Base-by-base conservation (phyloP, 768 basidiomycete species). In the Mycena latifolia region DNA sequence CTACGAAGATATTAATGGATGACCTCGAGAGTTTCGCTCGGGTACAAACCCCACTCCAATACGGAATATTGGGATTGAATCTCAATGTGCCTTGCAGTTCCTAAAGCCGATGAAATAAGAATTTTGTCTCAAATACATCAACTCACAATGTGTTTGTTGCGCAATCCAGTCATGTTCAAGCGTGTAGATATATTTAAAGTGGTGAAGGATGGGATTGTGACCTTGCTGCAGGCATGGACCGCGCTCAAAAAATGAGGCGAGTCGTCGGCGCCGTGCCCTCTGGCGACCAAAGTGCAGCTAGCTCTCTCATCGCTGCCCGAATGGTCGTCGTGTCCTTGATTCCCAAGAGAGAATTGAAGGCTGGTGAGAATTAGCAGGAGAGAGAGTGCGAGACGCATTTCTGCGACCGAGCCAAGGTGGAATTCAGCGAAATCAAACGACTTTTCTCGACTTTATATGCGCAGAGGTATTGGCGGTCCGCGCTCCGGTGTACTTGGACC, bases 131-230 rank as follows among this genome's bases (percentile, higher is more conserved):
- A 29, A 31, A 24, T 17, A 25, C 24, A 46, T n/a, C 17, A 15
- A 69, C 82, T 27, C 59, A 86, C 86, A 67, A 89, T 82, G 39
- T 82, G 82, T 73, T 79, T 86, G 73, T 88, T 75, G 5, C 64
- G 53, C 6, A 85, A 71, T 0, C 82, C 82, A 0, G 86, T 89
- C 83, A 85, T 88, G 67, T 88, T 82, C 72, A 89, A 55, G 33
- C 82, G 77, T 2, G 84, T 84, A 20, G 74, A 77, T 53, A 89
- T 86, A 31, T 81, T 85, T 50, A 89, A 74, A 3, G 85, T 87
- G 7, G 82, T 84, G 1, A 74, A 72, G 10, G 74, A 71, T 1
- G 86, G 86, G 58, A 89, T 81, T 6, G 73, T 70, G 3, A 86
- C 79, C 2, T 77, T 83, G 46, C 69, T 67, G 66, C 81, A 85